These are phyloP conservation scores for Colletotrichum sp. DNA, from an alignment of 2,329 filamentous ascomycete genomes.

Conservation along the genomic window DNA sequence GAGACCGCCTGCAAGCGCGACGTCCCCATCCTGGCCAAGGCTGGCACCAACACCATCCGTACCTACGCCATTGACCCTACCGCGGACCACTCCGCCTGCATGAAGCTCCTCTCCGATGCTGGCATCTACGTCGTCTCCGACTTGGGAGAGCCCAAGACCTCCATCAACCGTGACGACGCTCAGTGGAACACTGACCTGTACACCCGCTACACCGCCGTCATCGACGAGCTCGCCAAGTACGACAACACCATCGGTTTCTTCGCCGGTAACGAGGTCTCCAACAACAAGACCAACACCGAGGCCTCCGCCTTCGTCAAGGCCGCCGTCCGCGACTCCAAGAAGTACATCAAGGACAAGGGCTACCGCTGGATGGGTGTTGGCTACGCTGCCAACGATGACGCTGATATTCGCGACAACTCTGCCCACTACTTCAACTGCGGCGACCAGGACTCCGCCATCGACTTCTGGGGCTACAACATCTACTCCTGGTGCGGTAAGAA, in stretches of 20 bases:
- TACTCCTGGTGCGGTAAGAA: conserved; percentile 98
- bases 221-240: conserved; percentile 84
- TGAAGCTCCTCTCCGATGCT: conserved; percentile 79
- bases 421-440: conserved; percentile 97
- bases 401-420: conserved; percentile 79
- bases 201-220: conserved; percentile 80
- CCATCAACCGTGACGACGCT: conserved; percentile 84
- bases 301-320: conserved; percentile 97
- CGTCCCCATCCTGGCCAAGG: conserved; percentile 77
- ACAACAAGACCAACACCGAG: conserved; percentile 84
- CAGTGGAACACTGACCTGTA: conserved; percentile 82
- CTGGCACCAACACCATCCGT: conserved; percentile 91
- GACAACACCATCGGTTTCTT: conserved; percentile 97
- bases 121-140: conserved; percentile 97
- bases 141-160: conserved; percentile 78
- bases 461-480: conserved; percentile 99
- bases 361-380: conserved; percentile 87
- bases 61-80: conserved; percentile 91
- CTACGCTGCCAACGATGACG: conserved; percentile 95
- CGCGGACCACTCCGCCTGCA: conserved; percentile 80
- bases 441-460: conserved; percentile 68
- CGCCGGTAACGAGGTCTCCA: conserved; percentile 96
- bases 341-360: conserved; percentile 82
- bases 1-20: conserved; percentile 78
- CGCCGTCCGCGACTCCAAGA: conserved; percentile 94